Base-by-base conservation (phyloP, 1,284 basidiomycete species). In the Apiotrichum domesticum region DNA sequence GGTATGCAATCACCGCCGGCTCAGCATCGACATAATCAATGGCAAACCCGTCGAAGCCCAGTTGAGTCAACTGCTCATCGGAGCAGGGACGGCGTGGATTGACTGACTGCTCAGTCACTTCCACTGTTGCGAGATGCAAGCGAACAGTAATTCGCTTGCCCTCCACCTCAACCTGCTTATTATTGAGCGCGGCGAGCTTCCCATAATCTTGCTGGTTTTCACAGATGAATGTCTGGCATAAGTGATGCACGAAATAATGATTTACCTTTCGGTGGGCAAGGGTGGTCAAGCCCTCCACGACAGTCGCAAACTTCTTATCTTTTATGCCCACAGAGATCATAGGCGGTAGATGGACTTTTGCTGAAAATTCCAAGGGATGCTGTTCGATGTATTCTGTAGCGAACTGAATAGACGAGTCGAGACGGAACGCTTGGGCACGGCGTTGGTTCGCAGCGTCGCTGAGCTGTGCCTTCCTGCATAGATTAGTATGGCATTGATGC, bases 131-230 rank as follows among this genome's bases (percentile, higher is more conserved):
- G 37, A 73, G 44, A 48, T 70, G 56, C 3, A 68, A 46, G 6
- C 40, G 39, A n/a, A 72, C 66, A 33, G 50, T 62, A 6, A 32
- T 35, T 7, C 41, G 40, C 49, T 32, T 47, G 11, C 39, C 55
- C 21, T 58, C 35, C 29, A 37, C 44, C 11, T 45, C 44, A 21
- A 60, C 41, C 1, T 29, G 29, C 66, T 87, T 86, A 64, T 87
- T 87, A 63, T 90, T 80, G 35, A 84, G 76, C 39, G 78, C 74
- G 63, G 87, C 86, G 47, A 93, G 77, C 0, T 79, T 77, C 54
- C 86, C 80, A 57, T 90, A 90, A 70, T 98, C 95, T 39, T 88
- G 87, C 56, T 87, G 82, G 62, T 84, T 87, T 71, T 94, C 88
- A 39, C 86, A 85, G 3, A 98, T 85, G 71, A 98, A 88, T 0